Base-by-base conservation (phyloP, 352 stramenopile species). In the Phytophthora capsici region DNA sequence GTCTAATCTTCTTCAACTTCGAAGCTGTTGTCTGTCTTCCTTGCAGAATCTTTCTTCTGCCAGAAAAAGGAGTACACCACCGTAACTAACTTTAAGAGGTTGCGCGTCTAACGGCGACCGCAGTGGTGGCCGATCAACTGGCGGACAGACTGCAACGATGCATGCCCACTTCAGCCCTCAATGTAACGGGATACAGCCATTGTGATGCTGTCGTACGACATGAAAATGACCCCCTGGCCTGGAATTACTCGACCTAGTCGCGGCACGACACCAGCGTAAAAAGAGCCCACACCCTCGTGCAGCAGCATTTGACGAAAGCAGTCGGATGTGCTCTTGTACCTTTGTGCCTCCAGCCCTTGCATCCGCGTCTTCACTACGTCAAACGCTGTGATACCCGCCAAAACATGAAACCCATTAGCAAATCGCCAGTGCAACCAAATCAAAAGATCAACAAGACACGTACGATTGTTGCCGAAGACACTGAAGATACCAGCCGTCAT, bases 201-300 rank as follows among this genome's bases (percentile, higher is more conserved):
- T 25, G 82, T 83, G 63, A 97, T 91, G 57, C 81, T 74, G 61
- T 97, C 89, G 71, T 94, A 95, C 12, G 86, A 93, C 92, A 98
- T 98, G 75, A 99, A 99, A 73, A 99, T 99, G 47, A 99, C 96
- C 51, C 96, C 96, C 72, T 99, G 96, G n/a, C 96, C 96, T 4
- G 96, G 96, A 56, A 99, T 96, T 40, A 99, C 96, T 53, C 96
- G 87, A 2, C 93, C 94, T 22, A 98, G 73, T 14, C 96, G 80
- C 56, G 96, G 94, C 17, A 98, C 74, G 43, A 98, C 80, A 36
- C 96, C 96, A 37, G 89, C 86, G 82, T 98, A 98, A 52, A 99
- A 97, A 19, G 90, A 94, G 10, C 76, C 63, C 3, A 95, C 48
- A 25, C 95, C 95, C 73, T 98, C 94, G 3, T 93, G 84, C 32